A percentile compares a stretch with the other conserved stretches of the same genome.
These are phyloP conservation scores for Irpex lacteus DNA, from an alignment of 1,284 basidiomycete species.

Conservation along the genomic window DNA sequence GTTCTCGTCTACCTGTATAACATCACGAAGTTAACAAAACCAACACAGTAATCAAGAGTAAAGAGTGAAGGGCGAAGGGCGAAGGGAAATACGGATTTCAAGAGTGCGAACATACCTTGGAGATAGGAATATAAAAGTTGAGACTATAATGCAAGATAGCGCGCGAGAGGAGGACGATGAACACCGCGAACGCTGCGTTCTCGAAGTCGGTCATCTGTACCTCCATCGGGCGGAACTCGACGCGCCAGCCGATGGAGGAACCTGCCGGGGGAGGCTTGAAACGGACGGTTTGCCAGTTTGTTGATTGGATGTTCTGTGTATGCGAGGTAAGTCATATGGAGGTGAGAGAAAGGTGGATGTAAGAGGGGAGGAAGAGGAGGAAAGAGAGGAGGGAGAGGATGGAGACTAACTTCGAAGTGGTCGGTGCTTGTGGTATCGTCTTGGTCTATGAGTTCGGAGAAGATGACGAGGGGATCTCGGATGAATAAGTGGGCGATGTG, in stretches of 20 bases:
- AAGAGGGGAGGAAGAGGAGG: no score
- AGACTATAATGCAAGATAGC: slow-evolving; percentile 90
- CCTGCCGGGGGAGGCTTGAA: slow-evolving; percentile 98
- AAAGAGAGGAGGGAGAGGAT: no score
- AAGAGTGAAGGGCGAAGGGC: background rate
- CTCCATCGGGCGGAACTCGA: slow-evolving; percentile 99
- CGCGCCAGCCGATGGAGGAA: slow-evolving; percentile 94
- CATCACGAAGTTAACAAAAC: background rate
- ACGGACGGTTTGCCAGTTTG: slow-evolving; percentile 98
- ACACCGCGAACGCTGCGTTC: slow-evolving; percentile 95
- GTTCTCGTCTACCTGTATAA: slow-evolving; percentile 88
- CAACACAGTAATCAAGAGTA: no score
- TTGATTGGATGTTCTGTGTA: slow-evolving; percentile 91
- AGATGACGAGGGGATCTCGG: slow-evolving; percentile 95
- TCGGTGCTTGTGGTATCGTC: slow-evolving; percentile 87
- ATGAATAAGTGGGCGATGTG: slow-evolving; percentile 97
- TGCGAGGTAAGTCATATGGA: slow-evolving; percentile 9
- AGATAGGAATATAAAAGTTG: slow-evolving; percentile 97
- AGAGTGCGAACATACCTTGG: slow-evolving; percentile 58
- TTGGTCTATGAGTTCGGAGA: slow-evolving; percentile 92
- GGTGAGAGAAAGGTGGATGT: background rate
- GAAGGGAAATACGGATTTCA: no score
- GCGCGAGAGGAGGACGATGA: slow-evolving; percentile 90
- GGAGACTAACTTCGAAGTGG: slow-evolving; percentile 86
- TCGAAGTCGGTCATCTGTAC: slow-evolving; percentile 99